A percentile compares a stretch with the other conserved stretches of the same genome.
Conservation (phyloP, 352 stramenopile genomes). For the Pythium brachiatum region DNA sequence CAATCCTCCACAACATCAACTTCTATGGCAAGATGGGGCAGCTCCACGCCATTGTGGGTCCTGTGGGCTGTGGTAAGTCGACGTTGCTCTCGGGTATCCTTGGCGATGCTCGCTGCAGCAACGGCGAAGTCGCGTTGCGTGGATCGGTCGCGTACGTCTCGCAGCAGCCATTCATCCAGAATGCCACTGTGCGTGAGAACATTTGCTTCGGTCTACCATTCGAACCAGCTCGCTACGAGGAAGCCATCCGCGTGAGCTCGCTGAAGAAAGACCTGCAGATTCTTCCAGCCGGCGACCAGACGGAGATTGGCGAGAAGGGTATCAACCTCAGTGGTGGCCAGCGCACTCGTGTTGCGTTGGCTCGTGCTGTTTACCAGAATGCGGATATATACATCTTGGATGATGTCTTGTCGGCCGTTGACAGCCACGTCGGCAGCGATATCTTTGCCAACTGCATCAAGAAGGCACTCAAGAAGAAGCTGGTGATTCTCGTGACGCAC, state of each 20-base stretch:
- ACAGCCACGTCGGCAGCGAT: constrained; percentile 94
- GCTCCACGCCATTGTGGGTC: constrained; percentile 73
- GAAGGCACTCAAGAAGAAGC: constrained; percentile 69
- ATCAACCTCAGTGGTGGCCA: constrained; percentile 97
- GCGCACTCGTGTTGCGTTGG: constrained; percentile 91
- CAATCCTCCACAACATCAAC: constrained; percentile 51
- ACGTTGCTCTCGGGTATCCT: constrained; percentile 51
- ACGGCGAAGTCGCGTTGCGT: constrained; percentile 29
- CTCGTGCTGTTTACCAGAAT: constrained; percentile 92
- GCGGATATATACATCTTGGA: constrained; percentile 96
- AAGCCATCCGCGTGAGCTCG: constrained; percentile 57
- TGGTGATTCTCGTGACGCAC: constrained; percentile 95
- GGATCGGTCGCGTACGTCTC: constrained; percentile 53
- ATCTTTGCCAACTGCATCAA: constrained; percentile 95
- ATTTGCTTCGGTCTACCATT: constrained; percentile 45
- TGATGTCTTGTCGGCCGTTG: constrained; percentile 95
- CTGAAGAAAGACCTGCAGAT: constrained; percentile 88
- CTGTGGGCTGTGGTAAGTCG: constrained; percentile 82
- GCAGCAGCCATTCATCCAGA: constrained; percentile 60
- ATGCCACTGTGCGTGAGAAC: constrained; percentile 47
- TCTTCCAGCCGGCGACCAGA: constrained; percentile 91
- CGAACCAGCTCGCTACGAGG: constrained; percentile 35
- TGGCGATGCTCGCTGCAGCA: constrained; percentile 34
- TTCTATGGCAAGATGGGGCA: constrained; percentile 65
- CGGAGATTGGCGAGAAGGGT: constrained; percentile 98